A percentile compares a stretch with the other conserved stretches of the same genome.
These are phyloP conservation scores for Wickerhamia fluorescens DNA, from an alignment of 805 yeast genomes.

Conservation along the genomic window DNA sequence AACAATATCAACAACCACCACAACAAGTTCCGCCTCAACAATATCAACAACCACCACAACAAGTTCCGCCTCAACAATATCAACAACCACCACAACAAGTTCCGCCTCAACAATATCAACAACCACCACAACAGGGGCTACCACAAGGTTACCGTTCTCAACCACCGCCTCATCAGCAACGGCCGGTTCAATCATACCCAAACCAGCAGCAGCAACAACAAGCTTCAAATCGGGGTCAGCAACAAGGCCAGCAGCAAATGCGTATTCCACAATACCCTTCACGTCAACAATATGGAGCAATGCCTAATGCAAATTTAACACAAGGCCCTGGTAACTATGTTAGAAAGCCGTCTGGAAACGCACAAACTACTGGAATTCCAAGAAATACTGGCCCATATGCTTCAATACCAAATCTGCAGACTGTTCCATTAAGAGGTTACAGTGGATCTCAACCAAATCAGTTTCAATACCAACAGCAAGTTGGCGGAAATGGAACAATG, in stretches of 20 bases:
- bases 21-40: too few relatives aligned
- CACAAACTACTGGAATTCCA: constrained; percentile 3
- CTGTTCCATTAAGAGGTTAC: constrained; percentile 6
- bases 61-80: too few relatives aligned
- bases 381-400: constrained; percentile 7
- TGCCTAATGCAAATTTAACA: too few relatives aligned
- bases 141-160: constrained; percentile 2
- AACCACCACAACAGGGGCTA: constrained; percentile 9
- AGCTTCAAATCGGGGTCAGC: constrained; percentile 8
- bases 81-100: too few relatives aligned
- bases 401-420: constrained; percentile 3
- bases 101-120: too few relatives aligned
- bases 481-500: too few relatives aligned
- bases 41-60: too few relatives aligned
- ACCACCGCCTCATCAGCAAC: constrained; percentile 6
- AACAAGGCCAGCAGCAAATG: constrained; percentile 3
- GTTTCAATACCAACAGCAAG: constrained; percentile 6
- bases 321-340: too few relatives aligned
- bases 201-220: constrained; percentile 10
- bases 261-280: constrained; percentile 5
- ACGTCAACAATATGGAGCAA: constrained; percentile 9
- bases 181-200: constrained; percentile 7
- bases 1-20: too few relatives aligned
- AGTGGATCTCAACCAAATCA: constrained; percentile 2
- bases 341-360: constrained; percentile 2